Conservation (phyloP, 805 yeast genomes). For the Cyberlindnera meyerae region DNA sequence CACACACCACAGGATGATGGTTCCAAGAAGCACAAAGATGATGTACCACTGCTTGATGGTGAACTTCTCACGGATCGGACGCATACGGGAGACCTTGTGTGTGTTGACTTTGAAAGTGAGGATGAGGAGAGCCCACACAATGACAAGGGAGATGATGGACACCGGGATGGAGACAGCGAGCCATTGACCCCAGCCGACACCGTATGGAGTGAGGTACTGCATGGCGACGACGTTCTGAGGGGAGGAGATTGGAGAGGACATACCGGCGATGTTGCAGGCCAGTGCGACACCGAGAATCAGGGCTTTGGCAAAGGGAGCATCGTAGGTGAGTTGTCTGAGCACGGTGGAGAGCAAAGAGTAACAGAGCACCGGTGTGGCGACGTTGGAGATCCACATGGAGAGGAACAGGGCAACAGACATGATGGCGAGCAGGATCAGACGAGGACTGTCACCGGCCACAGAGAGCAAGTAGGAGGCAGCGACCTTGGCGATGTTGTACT, state of each 20-base stretch:
- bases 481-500: conserved; percentile 84
- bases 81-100: conserved; percentile 42
- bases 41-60: conserved; percentile 72
- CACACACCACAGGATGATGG: conserved; percentile 88
- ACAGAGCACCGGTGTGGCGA: conserved; percentile 92
- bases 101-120: conserved; percentile 48
- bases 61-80: conserved; percentile 58
- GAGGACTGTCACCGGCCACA: conserved; percentile 78
- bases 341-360: conserved; percentile 84
- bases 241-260: conserved; percentile 94
- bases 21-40: conserved; percentile 57
- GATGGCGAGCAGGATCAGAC: conserved; percentile 66
- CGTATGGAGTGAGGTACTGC: conserved; percentile 66
- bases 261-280: conserved; percentile 90
- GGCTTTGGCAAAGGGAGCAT: conserved; percentile 73
- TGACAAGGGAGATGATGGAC: conserved; percentile 51
- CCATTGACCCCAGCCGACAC: conserved; percentile 84
- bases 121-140: conserved; percentile 66
- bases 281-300: conserved; percentile 86
- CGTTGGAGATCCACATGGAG: conserved; percentile 95
- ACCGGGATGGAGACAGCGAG: conserved; percentile 85
- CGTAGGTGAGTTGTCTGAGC: conserved; percentile 68
- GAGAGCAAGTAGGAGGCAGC: conserved; percentile 80
- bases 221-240: conserved; percentile 94
- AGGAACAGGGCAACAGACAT: conserved; percentile 83